These are phyloP conservation scores for Cladosporium sp. DNA, from an alignment of 2,329 filamentous ascomycete species.

Conservation along the genomic window DNA sequence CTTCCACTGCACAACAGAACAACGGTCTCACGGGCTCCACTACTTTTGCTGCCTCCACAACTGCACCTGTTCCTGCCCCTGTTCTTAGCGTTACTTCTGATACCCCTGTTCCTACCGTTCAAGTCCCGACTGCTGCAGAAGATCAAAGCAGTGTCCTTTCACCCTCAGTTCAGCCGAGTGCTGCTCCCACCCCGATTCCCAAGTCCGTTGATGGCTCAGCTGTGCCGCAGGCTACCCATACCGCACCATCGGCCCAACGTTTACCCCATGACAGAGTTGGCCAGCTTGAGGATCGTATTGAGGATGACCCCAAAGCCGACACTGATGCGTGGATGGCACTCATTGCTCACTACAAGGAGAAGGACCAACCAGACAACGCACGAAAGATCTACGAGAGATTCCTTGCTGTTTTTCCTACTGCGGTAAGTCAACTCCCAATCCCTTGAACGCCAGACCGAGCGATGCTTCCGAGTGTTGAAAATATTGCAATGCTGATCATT, in stretches of 20 bases:
- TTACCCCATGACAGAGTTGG: slow-evolving; percentile 69
- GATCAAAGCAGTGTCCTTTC: slow-evolving; percentile 41
- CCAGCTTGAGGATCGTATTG: slow-evolving; percentile 82
- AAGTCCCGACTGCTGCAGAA: slow-evolving; percentile 12
- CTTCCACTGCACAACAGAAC: slow-evolving; percentile 19
- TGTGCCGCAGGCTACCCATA: slow-evolving; percentile 15
- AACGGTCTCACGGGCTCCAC: slow-evolving; percentile 32
- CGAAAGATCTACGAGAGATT: slow-evolving; percentile 81
- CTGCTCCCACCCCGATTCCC: slow-evolving; percentile 14
- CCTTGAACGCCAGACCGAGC: too few relatives aligned
- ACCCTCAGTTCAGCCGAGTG: slow-evolving; percentile 38
- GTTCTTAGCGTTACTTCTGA: slow-evolving; percentile 25
- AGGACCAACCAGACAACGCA: slow-evolving; percentile 75
- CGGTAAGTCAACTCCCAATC: slow-evolving; percentile 56
- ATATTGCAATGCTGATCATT: background rate
- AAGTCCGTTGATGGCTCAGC: slow-evolving; percentile 16
- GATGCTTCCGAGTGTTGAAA: too few relatives aligned
- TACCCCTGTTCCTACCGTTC: slow-evolving; percentile 22
- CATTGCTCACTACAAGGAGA: slow-evolving; percentile 77
- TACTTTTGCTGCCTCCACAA: slow-evolving; percentile 19
- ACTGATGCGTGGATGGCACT: slow-evolving; percentile 86
- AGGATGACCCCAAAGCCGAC: slow-evolving; percentile 87
- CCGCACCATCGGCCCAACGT: slow-evolving; percentile 37
- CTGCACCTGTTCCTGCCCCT: slow-evolving; percentile 16
- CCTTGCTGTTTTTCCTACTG: slow-evolving; percentile 79